phyloP scores from a whole-genome alignment of 805 yeast species.

The Saturnispora besseyi region DNA sequence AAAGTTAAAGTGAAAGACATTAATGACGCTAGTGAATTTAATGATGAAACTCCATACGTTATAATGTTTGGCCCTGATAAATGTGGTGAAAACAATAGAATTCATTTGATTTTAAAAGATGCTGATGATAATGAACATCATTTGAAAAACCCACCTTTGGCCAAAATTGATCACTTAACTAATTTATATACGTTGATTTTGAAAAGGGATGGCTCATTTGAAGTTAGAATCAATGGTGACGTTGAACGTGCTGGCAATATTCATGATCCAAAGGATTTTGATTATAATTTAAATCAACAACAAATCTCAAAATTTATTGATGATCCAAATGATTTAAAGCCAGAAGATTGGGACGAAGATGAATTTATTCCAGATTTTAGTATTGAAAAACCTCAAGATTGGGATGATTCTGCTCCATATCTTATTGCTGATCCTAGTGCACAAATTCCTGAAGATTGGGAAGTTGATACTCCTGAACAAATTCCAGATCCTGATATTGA shows the following conservation, averaged over 20 bases:
- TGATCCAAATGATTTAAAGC: slow-evolving; percentile 51
- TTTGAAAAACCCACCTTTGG: slow-evolving; percentile 57
- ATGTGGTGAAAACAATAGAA: slow-evolving; percentile 74
- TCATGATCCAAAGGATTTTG: slow-evolving; percentile 43
- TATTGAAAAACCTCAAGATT: slow-evolving; percentile 66
- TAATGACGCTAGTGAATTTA: slow-evolving; percentile 34
- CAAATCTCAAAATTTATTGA: slow-evolving; percentile 45
- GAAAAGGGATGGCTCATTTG: slow-evolving; percentile 55
- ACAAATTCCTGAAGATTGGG: slow-evolving; percentile 71
- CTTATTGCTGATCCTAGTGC: slow-evolving; percentile 61
- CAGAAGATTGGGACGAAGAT: slow-evolving; percentile 76
- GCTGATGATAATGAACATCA: slow-evolving; percentile 65
- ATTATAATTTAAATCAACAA: slow-evolving; percentile 38
- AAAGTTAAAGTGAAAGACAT: slow-evolving; percentile 1
- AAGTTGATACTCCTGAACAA: slow-evolving; percentile 47
- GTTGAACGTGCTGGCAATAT: slow-evolving; percentile 63
- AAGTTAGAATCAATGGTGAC: slow-evolving; percentile 76
- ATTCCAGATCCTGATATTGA: slow-evolving; percentile 60
- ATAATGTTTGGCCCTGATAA: slow-evolving; percentile 93
- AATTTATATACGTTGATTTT: slow-evolving; percentile 72
- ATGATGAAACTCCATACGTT: slow-evolving; percentile 63
- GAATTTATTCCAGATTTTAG: slow-evolving; percentile 59
- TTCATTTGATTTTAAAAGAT: slow-evolving; percentile 65
- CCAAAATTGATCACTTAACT: slow-evolving; percentile 35
- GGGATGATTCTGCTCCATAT: slow-evolving; percentile 67